These are phyloP conservation scores for Neolecta irregularis DNA, from an alignment of 1,139 yeast genomes.

Conservation along the genomic window DNA sequence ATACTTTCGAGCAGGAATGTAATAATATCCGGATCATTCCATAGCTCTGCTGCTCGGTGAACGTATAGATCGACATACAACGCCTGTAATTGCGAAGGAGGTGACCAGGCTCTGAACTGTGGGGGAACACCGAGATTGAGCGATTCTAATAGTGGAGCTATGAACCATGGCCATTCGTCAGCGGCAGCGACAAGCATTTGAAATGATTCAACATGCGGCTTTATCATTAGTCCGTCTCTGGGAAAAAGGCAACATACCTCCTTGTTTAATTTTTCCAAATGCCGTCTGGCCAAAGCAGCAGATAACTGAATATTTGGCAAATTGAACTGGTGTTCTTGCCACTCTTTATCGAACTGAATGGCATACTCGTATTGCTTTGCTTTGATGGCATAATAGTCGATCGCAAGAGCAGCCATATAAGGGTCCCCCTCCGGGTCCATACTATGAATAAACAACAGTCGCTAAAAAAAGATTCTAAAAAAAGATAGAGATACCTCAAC, in stretches of 20 bases:
- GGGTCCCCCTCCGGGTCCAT: constrained; percentile 73
- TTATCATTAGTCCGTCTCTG: too few relatives aligned
- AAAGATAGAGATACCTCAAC: constrained; percentile 7
- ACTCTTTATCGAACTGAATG: constrained; percentile 32
- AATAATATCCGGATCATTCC: constrained; percentile 18
- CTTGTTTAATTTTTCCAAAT: constrained; percentile 22
- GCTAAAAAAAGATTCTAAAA: neutral
- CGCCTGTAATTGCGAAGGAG: constrained; percentile 15
- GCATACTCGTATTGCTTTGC: constrained; percentile 52
- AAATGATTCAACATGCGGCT: constrained; percentile 30
- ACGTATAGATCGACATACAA: constrained; percentile 18
- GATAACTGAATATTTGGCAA: constrained; percentile 62
- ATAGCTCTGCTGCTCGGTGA: constrained; percentile 18
- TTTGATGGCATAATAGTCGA: constrained; percentile 62
- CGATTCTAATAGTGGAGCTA: constrained; percentile 34
- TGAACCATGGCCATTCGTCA: constrained; percentile 43
- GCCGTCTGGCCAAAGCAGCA: constrained; percentile 40
- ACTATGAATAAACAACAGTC: constrained; percentile 26
- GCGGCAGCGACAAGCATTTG: constrained; percentile 37
- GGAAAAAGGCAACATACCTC: too few relatives aligned
- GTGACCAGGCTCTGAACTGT: constrained; percentile 13
- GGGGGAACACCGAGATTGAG: constrained; percentile 22
- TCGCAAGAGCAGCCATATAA: constrained; percentile 63
- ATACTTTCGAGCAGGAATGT: constrained; percentile 16
- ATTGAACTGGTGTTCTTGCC: constrained; percentile 19